These are phyloP conservation scores for Fusarium sp. DNA, from an alignment of 2,329 filamentous ascomycete species.

Conservation along the genomic window DNA sequence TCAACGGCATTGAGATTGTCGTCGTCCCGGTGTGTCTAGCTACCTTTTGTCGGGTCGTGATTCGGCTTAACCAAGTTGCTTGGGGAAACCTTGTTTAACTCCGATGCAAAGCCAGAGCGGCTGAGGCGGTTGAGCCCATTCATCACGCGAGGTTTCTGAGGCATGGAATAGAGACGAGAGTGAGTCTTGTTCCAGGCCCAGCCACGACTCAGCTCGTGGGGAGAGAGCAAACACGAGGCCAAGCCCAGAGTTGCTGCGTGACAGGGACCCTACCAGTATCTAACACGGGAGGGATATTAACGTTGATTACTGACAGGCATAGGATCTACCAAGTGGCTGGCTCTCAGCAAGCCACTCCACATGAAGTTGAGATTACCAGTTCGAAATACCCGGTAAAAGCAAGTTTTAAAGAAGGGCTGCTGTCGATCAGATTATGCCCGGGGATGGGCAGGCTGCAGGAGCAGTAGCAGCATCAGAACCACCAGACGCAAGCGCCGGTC, in stretches of 20 bases:
- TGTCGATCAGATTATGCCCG: not conserved
- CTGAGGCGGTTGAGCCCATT: slow-evolving; percentile 12
- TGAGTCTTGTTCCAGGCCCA: not conserved
- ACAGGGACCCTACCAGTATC: not conserved
- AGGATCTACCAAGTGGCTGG: not conserved
- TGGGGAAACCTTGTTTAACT: slow-evolving; percentile 2
- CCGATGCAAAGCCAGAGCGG: not conserved
- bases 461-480: not conserved
- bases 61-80: not conserved
- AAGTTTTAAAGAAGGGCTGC: not conserved
- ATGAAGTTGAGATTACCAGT: not conserved
- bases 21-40: not conserved
- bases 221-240: not conserved
- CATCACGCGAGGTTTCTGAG: not conserved
- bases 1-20: slow-evolving; percentile 2
- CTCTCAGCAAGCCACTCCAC: not conserved
- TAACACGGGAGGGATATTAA: not conserved
- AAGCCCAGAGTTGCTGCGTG: not conserved
- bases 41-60: not conserved
- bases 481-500: not conserved
- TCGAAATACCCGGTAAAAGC: not conserved
- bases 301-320: not conserved
- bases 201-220: not conserved
- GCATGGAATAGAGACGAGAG: not conserved
- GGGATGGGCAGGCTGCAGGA: not conserved